Percentiles rank a stretch among this genome's conserved stretches.
Conservation (phyloP, 2,329 filamentous ascomycete species). For the Colletotrichum acutatum region DNA sequence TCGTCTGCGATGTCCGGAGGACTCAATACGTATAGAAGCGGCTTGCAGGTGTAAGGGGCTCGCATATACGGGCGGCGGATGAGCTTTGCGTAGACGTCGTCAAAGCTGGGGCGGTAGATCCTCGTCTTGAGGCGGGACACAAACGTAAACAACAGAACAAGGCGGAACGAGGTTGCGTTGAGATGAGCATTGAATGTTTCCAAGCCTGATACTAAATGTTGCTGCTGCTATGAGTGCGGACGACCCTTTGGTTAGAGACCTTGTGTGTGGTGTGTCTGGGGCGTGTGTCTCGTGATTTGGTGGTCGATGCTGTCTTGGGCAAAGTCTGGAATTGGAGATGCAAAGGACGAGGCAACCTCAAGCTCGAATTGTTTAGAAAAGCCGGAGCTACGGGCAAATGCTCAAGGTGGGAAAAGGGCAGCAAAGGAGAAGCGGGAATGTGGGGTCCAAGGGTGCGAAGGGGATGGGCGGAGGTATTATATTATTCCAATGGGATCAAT, state of each 20-base stretch:
- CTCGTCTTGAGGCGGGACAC: conserved; percentile 17
- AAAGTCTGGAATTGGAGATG: background rate
- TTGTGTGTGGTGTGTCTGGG: conserved; percentile 13
- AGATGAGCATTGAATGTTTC: conserved; percentile 37
- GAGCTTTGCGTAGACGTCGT: background rate
- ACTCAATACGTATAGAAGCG: conserved; percentile 7
- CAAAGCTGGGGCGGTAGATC: conserved; percentile 7
- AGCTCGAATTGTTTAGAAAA: conserved; percentile 22
- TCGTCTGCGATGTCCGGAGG: background rate
- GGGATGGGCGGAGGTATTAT: conserved; percentile 26
- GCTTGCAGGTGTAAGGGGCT: conserved; percentile 12
- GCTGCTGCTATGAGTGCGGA: conserved; percentile 16
- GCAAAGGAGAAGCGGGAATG: conserved; percentile 21
- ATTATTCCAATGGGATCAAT: conserved; percentile 31
- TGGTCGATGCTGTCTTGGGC: conserved; percentile 12
- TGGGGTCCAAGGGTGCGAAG: conserved; percentile 14
- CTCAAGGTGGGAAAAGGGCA: conserved; percentile 12
- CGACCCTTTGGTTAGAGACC: background rate
- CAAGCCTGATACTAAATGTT: conserved; percentile 6
- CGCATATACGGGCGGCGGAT: conserved; percentile 8
- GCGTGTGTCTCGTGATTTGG: conserved; percentile 20
- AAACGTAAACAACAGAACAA: conserved; percentile 31
- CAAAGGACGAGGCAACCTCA: conserved; percentile 15
- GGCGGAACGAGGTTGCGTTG: conserved; percentile 33
- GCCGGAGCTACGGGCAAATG: conserved; percentile 30